phyloP scores from a whole-genome alignment of 1,284 basidiomycete species.

The Apiotrichum gracile region DNA sequence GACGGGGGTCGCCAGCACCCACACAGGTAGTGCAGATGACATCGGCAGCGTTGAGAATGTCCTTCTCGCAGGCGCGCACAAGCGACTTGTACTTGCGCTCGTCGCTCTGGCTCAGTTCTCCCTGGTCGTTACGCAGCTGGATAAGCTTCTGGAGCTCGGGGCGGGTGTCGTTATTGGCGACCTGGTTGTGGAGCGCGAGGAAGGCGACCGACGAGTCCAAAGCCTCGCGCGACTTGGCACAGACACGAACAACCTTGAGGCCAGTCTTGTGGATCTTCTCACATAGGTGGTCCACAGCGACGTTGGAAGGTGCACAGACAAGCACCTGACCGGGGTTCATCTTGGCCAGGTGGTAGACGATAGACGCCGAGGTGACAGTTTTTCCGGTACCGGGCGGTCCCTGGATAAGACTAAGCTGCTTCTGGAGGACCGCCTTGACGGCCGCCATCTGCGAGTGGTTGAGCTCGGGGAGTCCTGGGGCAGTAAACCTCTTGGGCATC shows the following conservation, averaged over 20 bases:
- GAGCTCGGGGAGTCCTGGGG: slow-evolving; percentile 92
- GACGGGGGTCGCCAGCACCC: slow-evolving; percentile 89
- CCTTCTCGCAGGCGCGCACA: slow-evolving; percentile 91
- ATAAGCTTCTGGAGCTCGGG: slow-evolving; percentile 96
- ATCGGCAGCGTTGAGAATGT: slow-evolving; percentile 89
- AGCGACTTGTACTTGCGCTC: slow-evolving; percentile 97
- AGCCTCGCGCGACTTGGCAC: slow-evolving; percentile 96
- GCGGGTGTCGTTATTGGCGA: slow-evolving; percentile 89
- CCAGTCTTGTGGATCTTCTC: slow-evolving; percentile 98
- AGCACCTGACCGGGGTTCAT: slow-evolving; percentile 99
- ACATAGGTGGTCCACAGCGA: slow-evolving; percentile 97
- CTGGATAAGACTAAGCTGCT: slow-evolving; percentile 96
- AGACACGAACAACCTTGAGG: slow-evolving; percentile 93
- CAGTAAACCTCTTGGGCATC: slow-evolving; percentile 78
- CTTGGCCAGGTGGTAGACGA: slow-evolving; percentile 96
- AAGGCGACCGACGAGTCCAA: slow-evolving; percentile 89
- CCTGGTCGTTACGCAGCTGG: slow-evolving; percentile 93
- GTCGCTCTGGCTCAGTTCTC: slow-evolving; percentile 91
- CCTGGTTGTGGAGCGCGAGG: slow-evolving; percentile 94
- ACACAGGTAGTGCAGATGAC: slow-evolving; percentile 99
- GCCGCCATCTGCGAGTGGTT: slow-evolving; percentile 99
- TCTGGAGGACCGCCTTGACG: slow-evolving; percentile 96
- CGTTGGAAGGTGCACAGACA: slow-evolving; percentile 97
- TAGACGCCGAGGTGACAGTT: slow-evolving; percentile 98
- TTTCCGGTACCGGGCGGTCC: slow-evolving; percentile 98